Base-by-base conservation (phyloP, 2,329 filamentous ascomycete genomes). In the Neoarthrinium moseri region DNA sequence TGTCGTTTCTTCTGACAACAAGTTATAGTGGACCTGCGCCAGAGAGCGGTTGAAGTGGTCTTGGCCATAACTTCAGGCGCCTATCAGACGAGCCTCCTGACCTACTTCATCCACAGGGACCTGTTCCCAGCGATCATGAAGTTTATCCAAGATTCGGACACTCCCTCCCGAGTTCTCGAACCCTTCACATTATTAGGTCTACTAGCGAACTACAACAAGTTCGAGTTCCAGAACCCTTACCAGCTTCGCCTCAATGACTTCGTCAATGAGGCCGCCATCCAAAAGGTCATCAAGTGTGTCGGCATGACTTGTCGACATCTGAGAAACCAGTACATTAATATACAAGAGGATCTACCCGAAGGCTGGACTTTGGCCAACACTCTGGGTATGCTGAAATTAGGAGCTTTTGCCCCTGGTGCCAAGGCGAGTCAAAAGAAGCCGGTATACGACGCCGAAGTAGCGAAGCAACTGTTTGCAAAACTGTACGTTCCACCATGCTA, bases 161-260 rank as follows among this genome's bases (percentile, higher is more conserved):
- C 78, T 20, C 74, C 80, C 26, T 70, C 75, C 15, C 75, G 78
- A 58, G 81, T 81, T 47, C 79, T 89, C 34, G 81, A 88, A 48
- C 87, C 92, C 0, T 91, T 96, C 55, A 81, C 86, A 12, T 78
- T 97, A 8, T 76, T 96, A 17, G 92, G 92, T 11, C 76, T 97
- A 4, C 74, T 99, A 43, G 88, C 89, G 53, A 99, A 97, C 69
- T 97, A 97, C 77, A 97, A 99, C 78, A 99, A 97, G 66, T 99
- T 99, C 61, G 94, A 99, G 67, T 92, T 95, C 47, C 91, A 96
- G 63, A 99, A 99, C 57, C 92, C 92, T 1, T 99, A 99, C 59
- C 87, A 94, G 58, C 73, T 95, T 51, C 87, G 92, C 22, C 78
- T 99, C 13, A 91, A 92, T 57, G 91, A 97, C 65, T 97, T 97